Percentiles rank a stretch among this genome's conserved stretches.
Evolutionary conservation across 169 alveolate species (phyloP).

Genomic region (Perkinsus olseni): DNA sequence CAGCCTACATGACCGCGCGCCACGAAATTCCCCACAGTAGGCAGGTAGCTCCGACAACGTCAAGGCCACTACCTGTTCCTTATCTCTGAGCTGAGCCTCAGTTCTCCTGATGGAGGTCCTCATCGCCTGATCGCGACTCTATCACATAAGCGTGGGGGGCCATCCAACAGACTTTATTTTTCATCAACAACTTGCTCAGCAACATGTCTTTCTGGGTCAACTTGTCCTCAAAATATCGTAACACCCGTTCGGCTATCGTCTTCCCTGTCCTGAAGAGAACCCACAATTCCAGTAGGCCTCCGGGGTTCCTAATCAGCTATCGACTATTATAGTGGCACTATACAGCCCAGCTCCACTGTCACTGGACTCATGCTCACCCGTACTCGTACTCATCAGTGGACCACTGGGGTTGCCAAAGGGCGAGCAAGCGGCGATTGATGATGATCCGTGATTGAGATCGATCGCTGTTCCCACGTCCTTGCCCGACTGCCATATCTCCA

Average conservation of each 20-base stretch:
- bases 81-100: not conserved
- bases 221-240: slow-evolving; percentile 70
- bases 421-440: no score
- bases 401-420: no score
- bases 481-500: no score
- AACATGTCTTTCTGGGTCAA: slow-evolving; percentile 62
- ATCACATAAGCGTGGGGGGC: not conserved
- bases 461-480: no score
- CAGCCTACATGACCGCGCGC: slow-evolving; percentile 37
- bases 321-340: not conserved
- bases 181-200: slow-evolving; percentile 55
- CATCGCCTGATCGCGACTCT: slow-evolving; percentile 29
- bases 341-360: no score
- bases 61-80: not conserved
- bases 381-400: no score
- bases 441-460: no score
- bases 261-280: slow-evolving; percentile 73
- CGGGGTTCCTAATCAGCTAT: no score
- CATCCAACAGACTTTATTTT: slow-evolving; percentile 18
- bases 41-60: no score
- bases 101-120: slow-evolving; percentile 56
- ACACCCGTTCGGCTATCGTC: slow-evolving; percentile 72
- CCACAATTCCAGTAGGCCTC: no score
- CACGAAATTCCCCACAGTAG: slow-evolving; percentile 24
- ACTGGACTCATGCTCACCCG: no score